Evolutionary conservation across 495 filamentous ascomycete genomes (phyloP).

Genomic region (Penicillium coffeae): DNA sequence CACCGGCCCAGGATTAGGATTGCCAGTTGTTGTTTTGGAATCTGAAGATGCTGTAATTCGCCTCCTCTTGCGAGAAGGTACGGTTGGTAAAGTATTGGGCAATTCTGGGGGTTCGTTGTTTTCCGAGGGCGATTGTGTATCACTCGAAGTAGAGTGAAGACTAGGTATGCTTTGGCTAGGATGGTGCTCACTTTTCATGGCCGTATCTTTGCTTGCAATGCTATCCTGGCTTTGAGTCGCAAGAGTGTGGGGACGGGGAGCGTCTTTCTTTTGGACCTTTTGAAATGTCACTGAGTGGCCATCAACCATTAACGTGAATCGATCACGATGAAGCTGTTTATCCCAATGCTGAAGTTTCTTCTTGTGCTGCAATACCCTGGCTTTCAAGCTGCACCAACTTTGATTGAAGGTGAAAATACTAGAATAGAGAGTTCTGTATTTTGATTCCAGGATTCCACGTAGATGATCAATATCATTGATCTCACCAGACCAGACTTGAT

Average conservation of each 20-base stretch:
- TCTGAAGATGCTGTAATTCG: constrained; percentile 3
- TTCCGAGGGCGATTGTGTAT: background rate
- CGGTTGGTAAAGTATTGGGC: constrained; percentile 27
- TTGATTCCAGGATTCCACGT: constrained; percentile 14
- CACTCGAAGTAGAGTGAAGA: background rate
- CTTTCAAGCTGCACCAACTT: constrained; percentile 26
- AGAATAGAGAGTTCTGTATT: constrained; percentile 34
- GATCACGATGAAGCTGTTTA: constrained; percentile 23
- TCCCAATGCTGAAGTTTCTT: constrained; percentile 35
- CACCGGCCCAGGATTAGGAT: constrained; percentile 12
- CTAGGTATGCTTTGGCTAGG: background rate
- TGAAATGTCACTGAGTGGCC: constrained; percentile 24
- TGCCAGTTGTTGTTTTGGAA: background rate
- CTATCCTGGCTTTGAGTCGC: background rate
- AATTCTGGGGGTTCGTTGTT: constrained; percentile 33
- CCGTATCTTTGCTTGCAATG: background rate
- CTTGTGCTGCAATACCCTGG: constrained; percentile 33
- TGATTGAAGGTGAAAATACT: constrained; percentile 23
- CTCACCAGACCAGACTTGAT: constrained; percentile 14
- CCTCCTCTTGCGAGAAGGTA: constrained; percentile 20
- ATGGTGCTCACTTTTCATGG: background rate
- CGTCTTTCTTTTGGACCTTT: constrained; percentile 11
- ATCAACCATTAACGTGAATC: constrained; percentile 28
- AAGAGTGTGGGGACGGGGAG: background rate
- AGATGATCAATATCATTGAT: constrained; percentile 6